These are phyloP conservation scores for Evernia prunastri DNA, from an alignment of 495 filamentous ascomycete genomes.

Conservation along the genomic window DNA sequence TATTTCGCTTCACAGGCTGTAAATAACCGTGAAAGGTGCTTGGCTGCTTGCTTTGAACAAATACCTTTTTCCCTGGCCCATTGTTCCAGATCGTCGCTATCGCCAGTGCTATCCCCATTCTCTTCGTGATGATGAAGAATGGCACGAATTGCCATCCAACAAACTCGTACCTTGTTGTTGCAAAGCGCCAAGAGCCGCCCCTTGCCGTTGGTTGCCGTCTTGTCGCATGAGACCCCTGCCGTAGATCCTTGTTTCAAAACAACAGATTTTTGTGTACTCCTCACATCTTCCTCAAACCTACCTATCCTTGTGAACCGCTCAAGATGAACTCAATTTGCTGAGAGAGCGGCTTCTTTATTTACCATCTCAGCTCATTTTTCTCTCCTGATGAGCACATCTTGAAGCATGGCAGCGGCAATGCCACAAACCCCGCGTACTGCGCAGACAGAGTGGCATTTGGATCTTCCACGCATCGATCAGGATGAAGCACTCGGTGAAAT, in stretches of 20 bases:
- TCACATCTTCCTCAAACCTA: not conserved
- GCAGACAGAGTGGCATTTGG: not conserved
- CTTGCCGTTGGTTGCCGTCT: not conserved
- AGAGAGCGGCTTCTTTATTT: not conserved
- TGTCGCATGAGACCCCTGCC: not conserved
- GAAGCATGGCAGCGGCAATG: slow-evolving; percentile 1
- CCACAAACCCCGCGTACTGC: slow-evolving; percentile 9
- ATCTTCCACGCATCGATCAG: slow-evolving; percentile 53
- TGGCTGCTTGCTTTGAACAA: too few species aligned
- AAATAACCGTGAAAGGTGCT: too few species aligned
- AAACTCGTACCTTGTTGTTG: too few species aligned
- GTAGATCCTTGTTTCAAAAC: slow-evolving; percentile 9
- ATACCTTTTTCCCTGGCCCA: too few species aligned
- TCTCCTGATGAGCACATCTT: not conserved
- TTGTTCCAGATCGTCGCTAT: too few species aligned
- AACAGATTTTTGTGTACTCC: too few species aligned
- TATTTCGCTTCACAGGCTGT: too few species aligned
- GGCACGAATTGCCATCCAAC: too few species aligned
- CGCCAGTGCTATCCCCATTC: too few species aligned
- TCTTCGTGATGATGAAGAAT: too few species aligned
- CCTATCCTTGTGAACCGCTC: not conserved
- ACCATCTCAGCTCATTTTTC: not conserved
- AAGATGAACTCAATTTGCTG: not conserved
- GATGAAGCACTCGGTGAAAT: slow-evolving; percentile 59
- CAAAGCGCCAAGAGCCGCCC: not conserved